Evolutionary conservation across 1,284 basidiomycete species (phyloP).

Genomic region (Thelephora terrestris): DNA sequence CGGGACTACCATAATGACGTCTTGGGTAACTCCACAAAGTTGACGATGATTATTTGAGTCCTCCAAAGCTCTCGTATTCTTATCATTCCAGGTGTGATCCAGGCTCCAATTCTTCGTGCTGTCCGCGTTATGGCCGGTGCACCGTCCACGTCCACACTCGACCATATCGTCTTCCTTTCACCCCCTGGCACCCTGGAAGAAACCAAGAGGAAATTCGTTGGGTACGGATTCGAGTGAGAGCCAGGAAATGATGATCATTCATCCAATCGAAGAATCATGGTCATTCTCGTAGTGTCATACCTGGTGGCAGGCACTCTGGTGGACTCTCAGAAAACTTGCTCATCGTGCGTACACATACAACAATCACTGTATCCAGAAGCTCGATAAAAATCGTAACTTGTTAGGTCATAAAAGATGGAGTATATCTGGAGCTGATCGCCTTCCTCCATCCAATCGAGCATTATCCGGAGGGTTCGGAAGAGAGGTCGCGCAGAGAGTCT

Average conservation of each 20-base stretch:
- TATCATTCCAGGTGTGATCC: no score
- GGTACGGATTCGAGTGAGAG: constrained; percentile 57
- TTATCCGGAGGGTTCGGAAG: constrained; percentile 39
- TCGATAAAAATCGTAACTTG: background rate
- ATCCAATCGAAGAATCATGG: constrained; percentile 2
- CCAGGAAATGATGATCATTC: background rate
- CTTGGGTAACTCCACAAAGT: no score
- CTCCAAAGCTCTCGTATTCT: no score
- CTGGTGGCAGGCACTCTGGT: constrained; percentile 52
- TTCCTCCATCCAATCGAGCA: constrained; percentile 43
- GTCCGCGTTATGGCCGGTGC: constrained; percentile 7
- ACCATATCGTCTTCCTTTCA: constrained; percentile 62
- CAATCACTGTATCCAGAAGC: background rate
- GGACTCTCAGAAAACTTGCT: constrained; percentile 57
- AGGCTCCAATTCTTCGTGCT: background rate
- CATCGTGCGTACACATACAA: constrained; percentile 31
- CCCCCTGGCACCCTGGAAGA: constrained; percentile 46
- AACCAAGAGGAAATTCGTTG: constrained; percentile 40
- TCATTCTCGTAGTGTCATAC: constrained; percentile 35
- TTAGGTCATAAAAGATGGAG: constrained; percentile 48
- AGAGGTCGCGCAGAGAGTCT: constrained; percentile 29
- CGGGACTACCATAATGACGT: no score
- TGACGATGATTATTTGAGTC: no score
- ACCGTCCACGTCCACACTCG: constrained; percentile 40
- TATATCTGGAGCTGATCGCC: constrained; percentile 58